These are phyloP conservation scores for Parathielavia hyrcaniae DNA, from an alignment of 495 filamentous ascomycete genomes.

Conservation along the genomic window DNA sequence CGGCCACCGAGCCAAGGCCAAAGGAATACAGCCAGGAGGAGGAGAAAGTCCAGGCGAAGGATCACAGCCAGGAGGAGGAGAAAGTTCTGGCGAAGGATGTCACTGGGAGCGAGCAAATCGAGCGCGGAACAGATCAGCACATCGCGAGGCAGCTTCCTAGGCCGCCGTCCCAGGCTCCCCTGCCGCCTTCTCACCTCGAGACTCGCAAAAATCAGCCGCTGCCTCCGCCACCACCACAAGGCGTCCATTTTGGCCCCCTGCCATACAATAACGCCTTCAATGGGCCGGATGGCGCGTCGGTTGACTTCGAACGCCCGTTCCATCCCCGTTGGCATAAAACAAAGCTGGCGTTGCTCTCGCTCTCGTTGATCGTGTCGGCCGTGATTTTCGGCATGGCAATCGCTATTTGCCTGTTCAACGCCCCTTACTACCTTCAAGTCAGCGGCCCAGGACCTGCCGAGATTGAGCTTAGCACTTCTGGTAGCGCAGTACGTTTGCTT, in stretches of 20 bases:
- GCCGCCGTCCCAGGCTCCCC: not conserved
- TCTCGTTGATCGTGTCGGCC: conserved; percentile 26
- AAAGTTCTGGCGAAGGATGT: not conserved
- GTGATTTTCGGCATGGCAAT: conserved; percentile 31
- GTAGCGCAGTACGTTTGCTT: conserved; percentile 16
- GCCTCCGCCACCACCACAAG: not conserved
- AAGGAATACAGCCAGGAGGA: not conserved
- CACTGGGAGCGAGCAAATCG: not conserved
- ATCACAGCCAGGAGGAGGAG: not conserved
- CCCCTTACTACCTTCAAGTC: not conserved
- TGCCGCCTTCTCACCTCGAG: not conserved
- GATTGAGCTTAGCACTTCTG: conserved; percentile 10
- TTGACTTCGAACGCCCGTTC: not conserved
- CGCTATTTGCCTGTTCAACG: conserved; percentile 9
- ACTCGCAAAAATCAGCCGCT: not conserved
- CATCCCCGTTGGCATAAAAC: conserved; percentile 24
- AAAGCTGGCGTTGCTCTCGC: conserved; percentile 30
- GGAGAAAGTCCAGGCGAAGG: not conserved
- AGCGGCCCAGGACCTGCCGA: not conserved
- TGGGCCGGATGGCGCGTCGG: not conserved
- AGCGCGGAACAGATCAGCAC: not conserved
- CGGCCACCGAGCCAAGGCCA: conserved; percentile 3
- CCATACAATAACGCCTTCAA: not conserved
- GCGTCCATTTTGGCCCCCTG: not conserved
- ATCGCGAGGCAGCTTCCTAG: not conserved